phyloP scores from a whole-genome alignment of 73 alveolate species.

The Paramecium sonneborni region DNA sequence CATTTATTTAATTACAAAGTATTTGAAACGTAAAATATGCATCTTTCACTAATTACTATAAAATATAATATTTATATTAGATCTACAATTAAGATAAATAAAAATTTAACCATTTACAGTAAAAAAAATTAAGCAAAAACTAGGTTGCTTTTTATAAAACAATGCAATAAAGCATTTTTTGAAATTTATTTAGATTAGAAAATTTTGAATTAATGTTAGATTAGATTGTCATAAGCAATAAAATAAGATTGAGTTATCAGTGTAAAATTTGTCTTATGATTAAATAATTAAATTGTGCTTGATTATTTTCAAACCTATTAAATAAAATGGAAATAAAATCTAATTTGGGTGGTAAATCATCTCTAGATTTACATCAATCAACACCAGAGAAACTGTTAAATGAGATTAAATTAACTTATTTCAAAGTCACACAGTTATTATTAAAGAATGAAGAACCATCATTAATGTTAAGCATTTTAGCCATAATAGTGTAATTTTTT shows the following conservation, averaged over 20 bases:
- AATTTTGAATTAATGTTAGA: too few species aligned
- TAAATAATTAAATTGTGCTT: background rate
- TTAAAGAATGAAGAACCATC: background rate
- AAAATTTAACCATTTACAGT: too few species aligned
- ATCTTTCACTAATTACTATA: too few species aligned
- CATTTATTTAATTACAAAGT: too few species aligned
- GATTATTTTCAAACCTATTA: background rate
- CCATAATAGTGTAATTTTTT: constrained; percentile 5
- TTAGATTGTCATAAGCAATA: background rate
- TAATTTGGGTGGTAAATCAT: background rate
- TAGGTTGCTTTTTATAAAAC: too few species aligned
- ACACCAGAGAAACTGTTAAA: background rate
- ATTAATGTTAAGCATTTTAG: background rate
- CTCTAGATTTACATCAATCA: background rate
- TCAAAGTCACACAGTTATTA: background rate
- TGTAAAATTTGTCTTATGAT: background rate
- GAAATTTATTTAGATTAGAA: too few species aligned
- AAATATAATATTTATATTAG: too few species aligned
- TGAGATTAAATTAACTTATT: background rate
- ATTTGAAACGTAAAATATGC: too few species aligned
- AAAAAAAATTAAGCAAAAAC: too few species aligned
- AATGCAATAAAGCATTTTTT: too few species aligned
- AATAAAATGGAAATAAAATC: constrained; percentile 31
- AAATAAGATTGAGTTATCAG: background rate
- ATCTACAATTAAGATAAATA: too few species aligned